Evolutionary conservation across 805 yeast genomes (phyloP), one percentile per base, ranked within the genome.

Genomic region (Komagataella pseudopastoris): DNA sequence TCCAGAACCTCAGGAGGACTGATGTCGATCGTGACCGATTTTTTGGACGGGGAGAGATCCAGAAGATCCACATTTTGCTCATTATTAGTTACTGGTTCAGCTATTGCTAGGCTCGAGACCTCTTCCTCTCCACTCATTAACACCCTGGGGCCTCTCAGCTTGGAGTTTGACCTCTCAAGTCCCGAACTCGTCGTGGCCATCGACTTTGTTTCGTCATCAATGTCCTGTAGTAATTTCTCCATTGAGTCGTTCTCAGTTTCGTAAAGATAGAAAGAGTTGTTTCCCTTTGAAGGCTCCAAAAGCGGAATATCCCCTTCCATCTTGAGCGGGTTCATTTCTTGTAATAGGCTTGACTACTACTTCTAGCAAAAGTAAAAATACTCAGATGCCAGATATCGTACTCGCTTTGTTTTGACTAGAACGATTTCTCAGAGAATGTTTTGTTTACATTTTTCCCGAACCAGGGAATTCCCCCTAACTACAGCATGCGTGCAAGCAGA

Each of bases 1-100:
- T 69, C 66, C 36, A 68, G 50, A 4, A 67, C 60, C 53, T 66
- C 65, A 49, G 72, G 71, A 3, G 75, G 72, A 1, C 71, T 62
- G 5, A 56, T 52, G 50, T 69, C 71, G 45, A 71, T 70, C 22
- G 63, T 63, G 6, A 71, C 75, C 3, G 67, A 63, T 51, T 67
- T 70, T 50, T 63, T 67, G 0, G 71, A 60, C 2, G 69, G 67
- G 2, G 67, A 62, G 47, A 56, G 56, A 24, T 61, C 66, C 24
- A 60, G 59, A 7, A 57, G 49, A 16, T 30, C 30, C 1, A 57
- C 54, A 46, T 55, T 55, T 7, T 56, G 54, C 23, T 57, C 43
- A 18, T 46, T 55, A 5, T 53, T 50, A 2, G 63, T 59, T 17
- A 54, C 51, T 6, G 59, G 58, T 14, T 23, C 23, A 46, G 60